phyloP scores from a whole-genome alignment of 805 yeast species.

The Ogataea saltuana region DNA sequence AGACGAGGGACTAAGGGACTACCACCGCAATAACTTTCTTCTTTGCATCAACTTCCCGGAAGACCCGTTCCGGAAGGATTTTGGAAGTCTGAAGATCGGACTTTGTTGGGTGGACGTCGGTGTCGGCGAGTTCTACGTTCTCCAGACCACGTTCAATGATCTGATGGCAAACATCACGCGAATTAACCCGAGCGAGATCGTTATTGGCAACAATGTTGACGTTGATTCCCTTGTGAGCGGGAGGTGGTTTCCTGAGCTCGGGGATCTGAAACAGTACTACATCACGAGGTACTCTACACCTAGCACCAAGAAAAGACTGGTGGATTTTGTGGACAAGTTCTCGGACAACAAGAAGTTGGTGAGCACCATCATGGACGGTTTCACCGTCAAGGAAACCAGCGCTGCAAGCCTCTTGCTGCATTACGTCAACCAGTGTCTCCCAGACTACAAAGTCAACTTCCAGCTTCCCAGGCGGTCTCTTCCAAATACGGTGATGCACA shows the following conservation, averaged over 20 bases:
- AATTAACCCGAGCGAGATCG: conserved; percentile 77
- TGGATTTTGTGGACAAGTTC: conserved; percentile 43
- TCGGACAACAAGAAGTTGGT: conserved; percentile 33
- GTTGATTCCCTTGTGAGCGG: conserved; percentile 44
- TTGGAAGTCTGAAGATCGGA: conserved; percentile 52
- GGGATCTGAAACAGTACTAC: conserved; percentile 59
- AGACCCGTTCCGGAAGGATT: conserved; percentile 39
- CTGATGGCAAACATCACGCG: conserved; percentile 73
- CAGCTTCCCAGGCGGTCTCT: conserved; percentile 64
- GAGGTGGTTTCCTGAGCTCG: conserved; percentile 55
- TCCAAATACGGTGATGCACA: conserved; percentile 59
- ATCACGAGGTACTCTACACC: conserved; percentile 54
- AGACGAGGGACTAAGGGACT: conserved; percentile 81
- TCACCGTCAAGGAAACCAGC: conserved; percentile 50
- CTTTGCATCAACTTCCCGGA: conserved; percentile 64
- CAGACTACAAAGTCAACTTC: conserved; percentile 61
- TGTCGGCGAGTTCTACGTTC: conserved; percentile 74
- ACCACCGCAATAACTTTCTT: conserved; percentile 68
- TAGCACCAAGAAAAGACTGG: conserved; percentile 40
- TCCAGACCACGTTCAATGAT: conserved; percentile 58
- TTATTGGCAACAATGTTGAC: conserved; percentile 52
- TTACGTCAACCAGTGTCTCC: conserved; percentile 74
- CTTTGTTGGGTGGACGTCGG: conserved; percentile 88
- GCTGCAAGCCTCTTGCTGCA: conserved; percentile 65
- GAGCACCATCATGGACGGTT: conserved; percentile 30